Evolutionary conservation across 164 flowering plant genomes (phyloP), one percentile per base, ranked within the genome.

Genomic region (Berberis vulgaris): DNA sequence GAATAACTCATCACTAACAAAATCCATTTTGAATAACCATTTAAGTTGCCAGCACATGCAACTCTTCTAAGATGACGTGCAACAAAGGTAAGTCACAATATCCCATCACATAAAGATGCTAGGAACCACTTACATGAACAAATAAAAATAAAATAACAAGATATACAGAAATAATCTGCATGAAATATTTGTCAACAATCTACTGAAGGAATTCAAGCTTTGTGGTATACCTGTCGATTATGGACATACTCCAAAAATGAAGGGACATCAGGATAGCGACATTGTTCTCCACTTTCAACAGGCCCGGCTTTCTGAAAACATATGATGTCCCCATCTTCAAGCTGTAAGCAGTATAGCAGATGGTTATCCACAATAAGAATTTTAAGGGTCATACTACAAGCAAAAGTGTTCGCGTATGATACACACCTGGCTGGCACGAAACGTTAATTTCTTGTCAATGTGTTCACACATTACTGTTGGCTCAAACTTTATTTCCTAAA

Each of bases 271-370:
- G 96, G 96, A 70, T 83, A 85, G 45, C 85, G 87, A 44, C 26
- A 80, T 67, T 77, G 78, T 62, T 78, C 81, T 45, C 67, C 77
- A 76, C 63, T 69, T 64, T 79, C 85, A 61, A 50, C 61, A 11
- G 76, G 67, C 60, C 74, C 72, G 60, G 81, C 71, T 76, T 82
- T 94, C 75, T 91, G 99, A 68, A 80, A 89, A 79, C 99, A 94
- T 42, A 94, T 80, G 39, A 94, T 87, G 69, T 94, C 99, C 41
- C 99, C 99, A 75, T 94, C 97, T 78, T 91, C 99, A 69, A 94
- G 79, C 99, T 94, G 84, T 63, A 64, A 52, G 12, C 54, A 52
- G 4, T 52, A 9, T 10, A 5, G 54, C n/a, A 7, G 2, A 7
- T 26, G 8, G n/a, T 26, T 26, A 52, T 7, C 54, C n/a, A 52